Conservation (phyloP, 2,329 filamentous ascomycete species). For the Truncatella angustata region DNA sequence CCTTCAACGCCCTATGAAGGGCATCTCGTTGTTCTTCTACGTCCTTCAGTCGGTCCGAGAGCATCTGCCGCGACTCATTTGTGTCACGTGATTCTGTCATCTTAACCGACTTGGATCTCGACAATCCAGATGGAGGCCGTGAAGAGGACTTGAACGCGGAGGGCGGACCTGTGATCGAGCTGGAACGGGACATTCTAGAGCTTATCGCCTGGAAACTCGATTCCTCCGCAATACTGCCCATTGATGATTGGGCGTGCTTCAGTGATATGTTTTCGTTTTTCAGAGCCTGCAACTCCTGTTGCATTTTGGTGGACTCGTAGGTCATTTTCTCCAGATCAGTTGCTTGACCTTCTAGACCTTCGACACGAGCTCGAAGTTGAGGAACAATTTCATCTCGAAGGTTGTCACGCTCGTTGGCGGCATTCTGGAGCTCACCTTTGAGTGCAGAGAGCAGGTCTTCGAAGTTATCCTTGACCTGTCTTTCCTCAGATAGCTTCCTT, state of each 20-base stretch:
- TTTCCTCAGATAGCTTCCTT: constrained; percentile 79
- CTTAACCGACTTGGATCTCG: constrained; percentile 60
- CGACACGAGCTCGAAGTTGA: constrained; percentile 70
- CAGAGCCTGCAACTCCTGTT: constrained; percentile 77
- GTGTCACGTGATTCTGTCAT: constrained; percentile 63
- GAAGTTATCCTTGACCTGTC: constrained; percentile 86
- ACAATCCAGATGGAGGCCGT: constrained; percentile 38
- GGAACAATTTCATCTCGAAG: constrained; percentile 86
- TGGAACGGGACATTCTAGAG: constrained; percentile 39
- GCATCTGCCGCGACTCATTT: no score
- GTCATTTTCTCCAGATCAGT: constrained; percentile 69
- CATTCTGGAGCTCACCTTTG: constrained; percentile 75
- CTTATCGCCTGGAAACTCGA: constrained; percentile 18
- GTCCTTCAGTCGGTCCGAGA: constrained; percentile 83
- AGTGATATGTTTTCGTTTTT: constrained; percentile 65
- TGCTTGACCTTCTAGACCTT: constrained; percentile 74
- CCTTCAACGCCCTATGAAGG: constrained; percentile 82
- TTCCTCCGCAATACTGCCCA: constrained; percentile 34
- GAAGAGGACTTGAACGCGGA: constrained; percentile 24
- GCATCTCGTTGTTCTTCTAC: constrained; percentile 93
- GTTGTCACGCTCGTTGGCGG: constrained; percentile 87
- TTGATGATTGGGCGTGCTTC: constrained; percentile 30
- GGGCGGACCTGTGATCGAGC: constrained; percentile 34
- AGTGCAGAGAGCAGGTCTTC: constrained; percentile 87
- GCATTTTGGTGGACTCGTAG: constrained; percentile 80